These are phyloP conservation scores for Aristolochia californica DNA, from an alignment of 164 flowering plant genomes.

Conservation along the genomic window DNA sequence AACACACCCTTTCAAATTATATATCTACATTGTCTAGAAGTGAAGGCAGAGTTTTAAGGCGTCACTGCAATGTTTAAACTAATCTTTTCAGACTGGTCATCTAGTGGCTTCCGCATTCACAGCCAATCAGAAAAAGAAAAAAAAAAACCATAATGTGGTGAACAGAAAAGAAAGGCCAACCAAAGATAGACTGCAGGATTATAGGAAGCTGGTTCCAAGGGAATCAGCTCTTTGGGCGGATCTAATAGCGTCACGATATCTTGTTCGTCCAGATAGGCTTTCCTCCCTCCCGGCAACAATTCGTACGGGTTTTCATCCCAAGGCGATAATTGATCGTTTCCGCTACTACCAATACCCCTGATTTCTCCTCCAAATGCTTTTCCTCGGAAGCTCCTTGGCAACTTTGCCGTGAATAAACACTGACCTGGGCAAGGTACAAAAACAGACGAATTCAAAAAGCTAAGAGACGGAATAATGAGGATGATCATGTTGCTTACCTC, in stretches of 20 bases:
- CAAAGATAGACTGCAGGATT: conserved; percentile 79
- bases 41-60: no score
- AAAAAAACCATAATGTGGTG: not conserved
- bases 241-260: conserved; percentile 64
- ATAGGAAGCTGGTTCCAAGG: conserved; percentile 59
- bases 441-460: not conserved
- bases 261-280: conserved; percentile 45
- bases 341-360: conserved; percentile 22
- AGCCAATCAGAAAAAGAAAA: not conserved
- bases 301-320: conserved; percentile 56
- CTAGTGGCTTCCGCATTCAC: no score
- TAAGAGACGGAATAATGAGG: not conserved
- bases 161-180: conserved; percentile 17
- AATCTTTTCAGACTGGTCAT: no score
- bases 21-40: no score
- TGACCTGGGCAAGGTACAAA: conserved; percentile 2
- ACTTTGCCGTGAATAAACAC: not conserved
- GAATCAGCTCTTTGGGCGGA: conserved; percentile 64
- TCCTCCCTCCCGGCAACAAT: conserved; percentile 29
- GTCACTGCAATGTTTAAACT: no score
- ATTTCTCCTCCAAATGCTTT: conserved; percentile 3
- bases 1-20: no score
- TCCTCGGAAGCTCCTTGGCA: not conserved
- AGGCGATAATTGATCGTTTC: conserved; percentile 15
- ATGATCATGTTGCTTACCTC: not conserved